A percentile compares a stretch with the other conserved stretches of the same genome.
phyloP scores from a whole-genome alignment of 2,329 filamentous ascomycete species.

The Exophiala viscosa region DNA sequence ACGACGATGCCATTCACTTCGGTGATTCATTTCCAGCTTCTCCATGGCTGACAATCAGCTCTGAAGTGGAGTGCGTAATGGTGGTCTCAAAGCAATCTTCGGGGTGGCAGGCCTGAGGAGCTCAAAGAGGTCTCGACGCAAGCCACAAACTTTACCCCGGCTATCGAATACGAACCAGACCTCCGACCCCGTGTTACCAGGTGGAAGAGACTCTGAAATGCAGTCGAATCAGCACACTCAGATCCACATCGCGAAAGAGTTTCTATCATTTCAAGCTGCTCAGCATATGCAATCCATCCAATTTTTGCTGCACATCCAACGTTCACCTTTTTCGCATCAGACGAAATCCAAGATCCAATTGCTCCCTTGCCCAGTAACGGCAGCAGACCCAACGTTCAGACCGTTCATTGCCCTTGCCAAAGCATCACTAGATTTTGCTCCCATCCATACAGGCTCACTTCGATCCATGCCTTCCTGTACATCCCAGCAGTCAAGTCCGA shows the following conservation, averaged over 20 bases:
- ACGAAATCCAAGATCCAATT: constrained; percentile 22
- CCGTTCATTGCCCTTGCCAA: constrained; percentile 12
- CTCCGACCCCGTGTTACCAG: not conserved
- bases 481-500: constrained; percentile 44
- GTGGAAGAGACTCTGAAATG: not conserved
- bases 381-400: not conserved
- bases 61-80: no score
- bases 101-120: no score
- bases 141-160: constrained; percentile 9
- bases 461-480: constrained; percentile 42
- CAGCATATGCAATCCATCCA: not conserved
- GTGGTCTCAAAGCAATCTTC: no score
- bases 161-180: not conserved
- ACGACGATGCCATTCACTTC: no score
- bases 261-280: no score
- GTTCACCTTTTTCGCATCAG: not conserved
- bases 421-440: constrained; percentile 31
- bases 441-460: constrained; percentile 44
- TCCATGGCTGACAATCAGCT: no score
- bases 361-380: constrained; percentile 3
- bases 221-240: not conserved
- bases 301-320: not conserved
- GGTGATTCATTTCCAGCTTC: no score
- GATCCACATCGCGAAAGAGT: not conserved
- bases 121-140: constrained; percentile 3